Conservation (phyloP, 1,284 basidiomycete genomes). For the Fomitopsis schrenkii region DNA sequence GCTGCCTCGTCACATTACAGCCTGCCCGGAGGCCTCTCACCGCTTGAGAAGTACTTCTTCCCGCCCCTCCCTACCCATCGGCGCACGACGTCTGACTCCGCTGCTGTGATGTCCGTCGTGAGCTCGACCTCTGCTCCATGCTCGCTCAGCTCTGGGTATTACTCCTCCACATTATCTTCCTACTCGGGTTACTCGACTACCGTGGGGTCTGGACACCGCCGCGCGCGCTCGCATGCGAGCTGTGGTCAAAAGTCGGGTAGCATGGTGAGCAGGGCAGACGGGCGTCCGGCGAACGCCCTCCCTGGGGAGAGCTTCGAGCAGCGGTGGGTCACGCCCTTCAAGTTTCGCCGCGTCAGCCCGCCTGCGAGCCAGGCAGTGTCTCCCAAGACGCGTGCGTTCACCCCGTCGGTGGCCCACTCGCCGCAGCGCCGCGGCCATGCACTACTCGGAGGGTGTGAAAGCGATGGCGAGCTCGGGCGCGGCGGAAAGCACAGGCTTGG, state of each 20-base stretch:
- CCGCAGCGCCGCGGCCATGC: background rate
- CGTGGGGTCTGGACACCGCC: background rate
- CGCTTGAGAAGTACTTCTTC: background rate
- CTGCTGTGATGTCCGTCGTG: background rate
- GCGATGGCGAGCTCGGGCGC: background rate
- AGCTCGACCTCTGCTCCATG: background rate
- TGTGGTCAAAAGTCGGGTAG: background rate
- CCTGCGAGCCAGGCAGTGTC: background rate
- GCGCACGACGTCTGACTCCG: background rate
- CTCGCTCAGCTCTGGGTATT: background rate
- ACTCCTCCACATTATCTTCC: background rate
- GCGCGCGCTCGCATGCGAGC: background rate
- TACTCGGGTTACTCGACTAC: background rate
- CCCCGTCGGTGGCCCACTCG: background rate
- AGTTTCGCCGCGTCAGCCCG: background rate
- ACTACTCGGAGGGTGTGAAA: background rate
- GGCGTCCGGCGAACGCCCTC: background rate
- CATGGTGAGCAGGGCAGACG: background rate
- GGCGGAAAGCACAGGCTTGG: background rate
- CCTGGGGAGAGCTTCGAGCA: background rate
- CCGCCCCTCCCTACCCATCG: background rate
- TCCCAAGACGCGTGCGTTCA: background rate
- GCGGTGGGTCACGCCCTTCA: background rate
- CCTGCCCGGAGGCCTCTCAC: background rate
- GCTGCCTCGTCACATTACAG: background rate